A percentile compares a stretch with the other conserved stretches of the same genome.
phyloP scores from a whole-genome alignment of 345 rosid species.

The Punica granatum region DNA sequence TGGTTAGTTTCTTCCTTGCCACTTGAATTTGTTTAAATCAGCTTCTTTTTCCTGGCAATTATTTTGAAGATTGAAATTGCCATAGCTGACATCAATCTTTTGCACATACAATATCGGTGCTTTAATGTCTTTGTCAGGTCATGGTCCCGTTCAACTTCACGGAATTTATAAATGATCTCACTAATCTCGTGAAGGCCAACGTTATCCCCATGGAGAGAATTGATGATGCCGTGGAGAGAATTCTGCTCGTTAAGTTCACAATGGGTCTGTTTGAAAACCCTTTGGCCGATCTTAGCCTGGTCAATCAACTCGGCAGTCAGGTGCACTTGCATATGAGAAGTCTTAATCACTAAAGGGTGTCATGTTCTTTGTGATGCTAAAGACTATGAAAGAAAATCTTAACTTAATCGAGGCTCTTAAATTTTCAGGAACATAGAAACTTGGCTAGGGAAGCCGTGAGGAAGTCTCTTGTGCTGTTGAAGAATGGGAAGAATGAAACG shows the following conservation, averaged over 20 bases:
- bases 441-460: constrained; percentile 97
- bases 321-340: constrained; percentile 22
- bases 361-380: not conserved
- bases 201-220: constrained; percentile 65
- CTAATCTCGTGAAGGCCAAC: constrained; percentile 47
- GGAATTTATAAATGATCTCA: constrained; percentile 68
- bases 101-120: not conserved
- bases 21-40: not conserved
- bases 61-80: not conserved
- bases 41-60: not conserved
- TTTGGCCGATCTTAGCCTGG: constrained; percentile 64
- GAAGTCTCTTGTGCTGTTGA: constrained; percentile 88
- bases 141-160: constrained; percentile 78
- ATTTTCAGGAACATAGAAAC: constrained; percentile 69
- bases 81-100: not conserved
- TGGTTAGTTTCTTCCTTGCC: constrained; percentile 40
- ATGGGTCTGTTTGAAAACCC: constrained; percentile 97
- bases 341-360: not conserved
- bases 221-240: constrained; percentile 83
- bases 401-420: not conserved
- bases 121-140: constrained; percentile 39
- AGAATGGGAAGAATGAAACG: constrained; percentile 58
- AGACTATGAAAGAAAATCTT: not conserved
- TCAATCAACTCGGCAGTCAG: constrained; percentile 80
- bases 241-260: constrained; percentile 70